phyloP scores from a whole-genome alignment of 495 filamentous ascomycete genomes.

The Aspergillus affinis region DNA sequence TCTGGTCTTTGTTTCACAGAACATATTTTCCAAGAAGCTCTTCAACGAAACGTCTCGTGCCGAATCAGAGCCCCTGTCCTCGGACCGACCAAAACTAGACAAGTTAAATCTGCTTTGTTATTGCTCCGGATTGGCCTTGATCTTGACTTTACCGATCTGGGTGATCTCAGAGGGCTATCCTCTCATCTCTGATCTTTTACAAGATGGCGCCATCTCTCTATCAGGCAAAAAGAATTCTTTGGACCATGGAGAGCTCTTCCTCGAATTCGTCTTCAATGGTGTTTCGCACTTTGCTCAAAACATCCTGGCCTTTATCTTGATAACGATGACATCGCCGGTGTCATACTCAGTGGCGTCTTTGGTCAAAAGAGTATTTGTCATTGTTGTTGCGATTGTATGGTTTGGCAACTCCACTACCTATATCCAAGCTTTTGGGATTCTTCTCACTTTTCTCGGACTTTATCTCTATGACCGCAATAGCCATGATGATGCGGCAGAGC shows the following conservation, averaged over 20 bases:
- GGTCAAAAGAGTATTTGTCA: slow-evolving; percentile 97
- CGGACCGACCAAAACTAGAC: slow-evolving; percentile 74
- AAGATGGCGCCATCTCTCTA: slow-evolving; percentile 66
- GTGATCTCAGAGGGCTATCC: slow-evolving; percentile 82
- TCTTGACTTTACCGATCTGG: slow-evolving; percentile 92
- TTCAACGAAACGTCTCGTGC: slow-evolving; percentile 90
- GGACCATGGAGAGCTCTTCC: slow-evolving; percentile 71
- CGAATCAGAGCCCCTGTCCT: slow-evolving; percentile 64
- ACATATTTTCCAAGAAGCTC: slow-evolving; percentile 98
- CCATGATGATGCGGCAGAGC: slow-evolving; percentile 80
- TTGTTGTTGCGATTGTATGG: slow-evolving; percentile 92
- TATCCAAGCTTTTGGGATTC: slow-evolving; percentile 81
- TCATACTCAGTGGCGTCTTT: slow-evolving; percentile 95
- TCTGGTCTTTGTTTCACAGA: slow-evolving; percentile 95
- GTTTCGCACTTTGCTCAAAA: slow-evolving; percentile 96
- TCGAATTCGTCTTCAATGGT: slow-evolving; percentile 95
- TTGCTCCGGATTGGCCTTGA: slow-evolving; percentile 86
- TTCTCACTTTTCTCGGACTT: slow-evolving; percentile 84
- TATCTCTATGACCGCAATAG: slow-evolving; percentile 95
- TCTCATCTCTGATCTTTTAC: slow-evolving; percentile 51
- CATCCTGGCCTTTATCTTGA: slow-evolving; percentile 87
- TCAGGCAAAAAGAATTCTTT: slow-evolving; percentile 63
- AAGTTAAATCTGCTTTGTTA: slow-evolving; percentile 97
- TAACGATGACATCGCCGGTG: slow-evolving; percentile 90
- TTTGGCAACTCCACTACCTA: slow-evolving; percentile 85